Conservation (phyloP, 306 rosid genomes). For the Dryas drummondii region DNA sequence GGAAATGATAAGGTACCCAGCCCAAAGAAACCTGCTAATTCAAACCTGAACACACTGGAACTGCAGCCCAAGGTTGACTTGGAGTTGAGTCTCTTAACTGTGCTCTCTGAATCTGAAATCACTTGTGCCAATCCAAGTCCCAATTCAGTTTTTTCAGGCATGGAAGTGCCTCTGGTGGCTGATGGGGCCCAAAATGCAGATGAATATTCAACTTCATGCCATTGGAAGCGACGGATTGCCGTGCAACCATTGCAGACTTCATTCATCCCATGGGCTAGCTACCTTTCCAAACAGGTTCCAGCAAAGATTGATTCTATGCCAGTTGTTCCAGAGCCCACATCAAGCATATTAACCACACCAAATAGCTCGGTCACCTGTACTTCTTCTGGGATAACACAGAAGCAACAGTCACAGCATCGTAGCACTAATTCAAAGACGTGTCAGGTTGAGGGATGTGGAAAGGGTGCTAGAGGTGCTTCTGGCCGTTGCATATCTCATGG, state of each 20-base stretch:
- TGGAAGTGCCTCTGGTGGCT: conserved; percentile 43
- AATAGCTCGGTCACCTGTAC: conserved; percentile 77
- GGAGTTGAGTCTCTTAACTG: conserved; percentile 80
- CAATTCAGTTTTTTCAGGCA: conserved; percentile 43
- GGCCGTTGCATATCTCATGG: conserved; percentile 95
- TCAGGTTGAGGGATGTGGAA: conserved; percentile 87
- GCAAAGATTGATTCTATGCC: conserved; percentile 42
- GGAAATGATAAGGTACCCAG: conserved; percentile 64
- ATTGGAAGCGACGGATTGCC: conserved; percentile 49
- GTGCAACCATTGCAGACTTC: conserved; percentile 39
- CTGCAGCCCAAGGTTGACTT: conserved; percentile 61
- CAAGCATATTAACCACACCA: conserved; percentile 47
- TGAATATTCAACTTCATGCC: conserved; percentile 63
- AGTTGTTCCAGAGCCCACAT: conserved; percentile 46
- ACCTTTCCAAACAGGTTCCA: conserved; percentile 43
- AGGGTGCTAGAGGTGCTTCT: conserved; percentile 97
- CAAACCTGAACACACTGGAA: conserved; percentile 41
- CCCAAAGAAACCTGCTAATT: conserved; percentile 44
- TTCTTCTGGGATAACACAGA: conserved; percentile 71
- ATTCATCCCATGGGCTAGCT: conserved; percentile 31
- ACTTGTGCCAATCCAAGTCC: conserved; percentile 50
- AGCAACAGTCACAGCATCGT: conserved; percentile 48
- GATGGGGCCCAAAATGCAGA: conserved; percentile 45
- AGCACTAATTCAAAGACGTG: conserved; percentile 64
- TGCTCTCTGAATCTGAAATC: conserved; percentile 68